A percentile compares a stretch with the other conserved stretches of the same genome.
Evolutionary conservation across 768 basidiomycete genomes (phyloP).

Genomic region (Boletus patriciae): DNA sequence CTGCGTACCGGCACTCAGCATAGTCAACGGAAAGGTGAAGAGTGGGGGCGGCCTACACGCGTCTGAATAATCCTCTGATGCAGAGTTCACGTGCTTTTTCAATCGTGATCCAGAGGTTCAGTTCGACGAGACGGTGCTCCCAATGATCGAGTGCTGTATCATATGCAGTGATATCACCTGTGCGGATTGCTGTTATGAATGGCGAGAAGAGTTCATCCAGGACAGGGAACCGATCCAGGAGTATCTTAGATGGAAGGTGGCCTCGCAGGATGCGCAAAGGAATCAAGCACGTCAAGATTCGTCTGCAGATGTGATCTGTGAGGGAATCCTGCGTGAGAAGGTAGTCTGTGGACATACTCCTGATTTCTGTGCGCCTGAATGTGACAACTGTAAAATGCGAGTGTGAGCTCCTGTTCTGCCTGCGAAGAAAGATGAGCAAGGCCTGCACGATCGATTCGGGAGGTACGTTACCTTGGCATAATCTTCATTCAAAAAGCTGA

Average conservation of each 20-base stretch:
- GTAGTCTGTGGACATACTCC: slow-evolving; percentile 54
- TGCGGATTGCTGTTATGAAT: slow-evolving; percentile 76
- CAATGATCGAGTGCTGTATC: slow-evolving; percentile 71
- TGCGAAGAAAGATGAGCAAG: slow-evolving; percentile 30
- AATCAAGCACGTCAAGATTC: slow-evolving; percentile 88
- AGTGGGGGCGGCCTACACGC: slow-evolving; percentile 54
- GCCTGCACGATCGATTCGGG: not conserved
- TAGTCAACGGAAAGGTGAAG: not conserved
- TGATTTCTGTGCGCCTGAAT: slow-evolving; percentile 68
- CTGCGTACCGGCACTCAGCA: slow-evolving; percentile 39
- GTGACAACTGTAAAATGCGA: slow-evolving; percentile 86
- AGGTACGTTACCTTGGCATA: slow-evolving; percentile 65
- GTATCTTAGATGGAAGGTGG: slow-evolving; percentile 71
- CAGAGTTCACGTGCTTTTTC: slow-evolving; percentile 89
- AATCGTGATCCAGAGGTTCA: slow-evolving; percentile 83
- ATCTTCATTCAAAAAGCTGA: slow-evolving; percentile 91
- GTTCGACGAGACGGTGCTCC: slow-evolving; percentile 76
- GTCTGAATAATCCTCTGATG: slow-evolving; percentile 76
- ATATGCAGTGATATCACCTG: slow-evolving; percentile 76
- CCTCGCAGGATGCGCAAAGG: slow-evolving; percentile 88
- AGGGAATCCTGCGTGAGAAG: not conserved
- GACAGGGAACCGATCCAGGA: slow-evolving; percentile 72
- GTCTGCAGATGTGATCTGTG: slow-evolving; percentile 43
- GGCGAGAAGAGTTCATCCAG: slow-evolving; percentile 73
- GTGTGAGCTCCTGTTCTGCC: slow-evolving; percentile 84